Evolutionary conservation across 1,284 basidiomycete species (phyloP).

Genomic region (Ceratobasidium sp.): DNA sequence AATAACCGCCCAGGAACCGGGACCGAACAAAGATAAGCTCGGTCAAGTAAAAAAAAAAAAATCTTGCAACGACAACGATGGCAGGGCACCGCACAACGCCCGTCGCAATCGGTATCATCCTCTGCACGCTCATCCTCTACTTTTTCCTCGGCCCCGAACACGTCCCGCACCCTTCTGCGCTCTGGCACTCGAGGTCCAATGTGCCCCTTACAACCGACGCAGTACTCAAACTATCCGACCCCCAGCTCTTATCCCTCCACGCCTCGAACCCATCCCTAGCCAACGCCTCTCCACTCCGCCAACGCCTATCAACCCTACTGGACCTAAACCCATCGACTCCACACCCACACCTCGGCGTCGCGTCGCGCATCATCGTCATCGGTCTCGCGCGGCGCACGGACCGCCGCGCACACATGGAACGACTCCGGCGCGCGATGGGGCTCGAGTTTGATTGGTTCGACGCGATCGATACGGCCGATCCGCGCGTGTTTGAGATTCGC

Average conservation of each 20-base stretch:
- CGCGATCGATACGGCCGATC: conserved; percentile 47
- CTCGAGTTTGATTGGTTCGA: conserved; percentile 50
- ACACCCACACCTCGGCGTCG: conserved; percentile 51
- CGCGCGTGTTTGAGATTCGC: conserved; percentile 44
- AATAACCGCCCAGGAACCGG: too few relatives aligned
- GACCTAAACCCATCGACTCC: conserved; percentile 45
- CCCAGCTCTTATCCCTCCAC: conserved; percentile 5
- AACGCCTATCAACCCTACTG: conserved; percentile 43
- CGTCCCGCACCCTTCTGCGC: not conserved
- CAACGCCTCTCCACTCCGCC: conserved; percentile 18
- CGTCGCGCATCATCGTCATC: conserved; percentile 52
- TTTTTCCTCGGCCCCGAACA: conserved; percentile 18
- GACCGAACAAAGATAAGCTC: too few relatives aligned
- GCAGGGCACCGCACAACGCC: conserved; percentile 7
- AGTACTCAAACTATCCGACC: not conserved
- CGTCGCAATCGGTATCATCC: conserved; percentile 3
- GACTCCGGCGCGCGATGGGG: conserved; percentile 49
- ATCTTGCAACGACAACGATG: not conserved
- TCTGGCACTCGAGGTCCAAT: too few relatives aligned
- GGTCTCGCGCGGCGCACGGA: conserved; percentile 51
- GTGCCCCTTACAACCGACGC: not conserved
- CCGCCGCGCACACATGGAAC: conserved; percentile 51
- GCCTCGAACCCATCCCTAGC: conserved; percentile 4
- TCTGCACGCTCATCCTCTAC: not conserved
- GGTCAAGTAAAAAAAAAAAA: not conserved